These are phyloP conservation scores for Crassisporium funariophilum DNA, from an alignment of 768 basidiomycete genomes.

Conservation along the genomic window DNA sequence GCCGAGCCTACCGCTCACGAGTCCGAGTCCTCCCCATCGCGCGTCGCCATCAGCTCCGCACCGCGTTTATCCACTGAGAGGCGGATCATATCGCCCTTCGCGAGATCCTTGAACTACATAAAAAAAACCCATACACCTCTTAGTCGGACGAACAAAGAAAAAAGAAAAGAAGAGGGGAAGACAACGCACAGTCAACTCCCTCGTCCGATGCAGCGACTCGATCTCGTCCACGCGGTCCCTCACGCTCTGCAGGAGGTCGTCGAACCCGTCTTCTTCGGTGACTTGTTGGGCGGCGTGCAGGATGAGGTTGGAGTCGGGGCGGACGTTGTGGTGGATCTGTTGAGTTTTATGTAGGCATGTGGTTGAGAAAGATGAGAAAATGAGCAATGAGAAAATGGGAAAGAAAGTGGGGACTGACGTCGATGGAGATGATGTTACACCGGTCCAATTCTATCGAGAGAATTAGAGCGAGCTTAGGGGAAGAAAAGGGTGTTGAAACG, in stretches of 20 bases:
- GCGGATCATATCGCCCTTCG: slow-evolving; percentile 48
- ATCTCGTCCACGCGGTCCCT: slow-evolving; percentile 83
- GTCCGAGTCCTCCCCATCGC: slow-evolving; percentile 14
- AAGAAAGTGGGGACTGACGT: slow-evolving; percentile 47
- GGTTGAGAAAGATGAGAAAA: background rate
- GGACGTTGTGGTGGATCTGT: slow-evolving; percentile 73
- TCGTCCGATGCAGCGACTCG: slow-evolving; percentile 78
- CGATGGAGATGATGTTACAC: slow-evolving; percentile 75
- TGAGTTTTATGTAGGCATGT: background rate
- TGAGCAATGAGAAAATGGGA: background rate
- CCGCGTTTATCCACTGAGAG: slow-evolving; percentile 63
- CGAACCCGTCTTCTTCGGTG: slow-evolving; percentile 74
- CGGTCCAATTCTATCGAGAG: slow-evolving; percentile 58
- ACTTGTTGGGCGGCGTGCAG: slow-evolving; percentile 73
- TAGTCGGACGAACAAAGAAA: background rate
- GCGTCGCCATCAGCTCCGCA: slow-evolving; percentile 26
- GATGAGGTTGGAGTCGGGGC: slow-evolving; percentile 79
- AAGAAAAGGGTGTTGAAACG: slow-evolving; percentile 16
- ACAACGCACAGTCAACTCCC: slow-evolving; percentile 67
- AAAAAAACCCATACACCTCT: background rate
- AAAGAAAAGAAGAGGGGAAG: slow-evolving; percentile 2
- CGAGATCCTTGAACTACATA: slow-evolving; percentile 50
- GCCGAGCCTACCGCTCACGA: no score
- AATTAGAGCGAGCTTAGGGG: background rate
- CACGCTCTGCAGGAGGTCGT: slow-evolving; percentile 73